phyloP scores from a whole-genome alignment of 2,329 filamentous ascomycete species.

The Pseudogymnoascus sp. region DNA sequence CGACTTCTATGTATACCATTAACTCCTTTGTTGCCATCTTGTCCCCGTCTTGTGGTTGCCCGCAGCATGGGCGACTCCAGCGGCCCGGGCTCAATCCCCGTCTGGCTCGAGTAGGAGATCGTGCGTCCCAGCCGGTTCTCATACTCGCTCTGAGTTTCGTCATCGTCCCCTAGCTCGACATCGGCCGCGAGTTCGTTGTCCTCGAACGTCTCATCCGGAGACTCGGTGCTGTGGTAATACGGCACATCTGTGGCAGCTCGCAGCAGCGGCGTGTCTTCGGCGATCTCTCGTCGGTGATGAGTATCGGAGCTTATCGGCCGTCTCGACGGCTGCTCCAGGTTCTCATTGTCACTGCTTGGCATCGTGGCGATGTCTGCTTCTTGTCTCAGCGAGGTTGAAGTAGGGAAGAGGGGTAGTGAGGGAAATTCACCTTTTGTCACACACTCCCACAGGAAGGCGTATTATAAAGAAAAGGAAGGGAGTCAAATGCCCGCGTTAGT shows the following conservation, averaged over 20 bases:
- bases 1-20: background rate
- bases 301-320: background rate
- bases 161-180: constrained; percentile 16
- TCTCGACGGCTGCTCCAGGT: background rate
- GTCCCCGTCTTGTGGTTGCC: constrained; percentile 18
- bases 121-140: constrained; percentile 12
- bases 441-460: background rate
- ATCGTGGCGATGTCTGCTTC: background rate
- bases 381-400: background rate
- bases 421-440: background rate
- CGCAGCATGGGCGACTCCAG: constrained; percentile 27
- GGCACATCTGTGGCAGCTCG: constrained; percentile 9
- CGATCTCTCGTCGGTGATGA: background rate
- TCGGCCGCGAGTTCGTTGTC: constrained; percentile 15
- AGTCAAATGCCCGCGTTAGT: background rate
- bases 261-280: constrained; percentile 9
- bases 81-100: constrained; percentile 25
- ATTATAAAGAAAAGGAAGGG: background rate
- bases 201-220: constrained; percentile 11
- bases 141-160: background rate
- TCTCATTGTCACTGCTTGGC: background rate
- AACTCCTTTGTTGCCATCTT: constrained; percentile 12
- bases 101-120: constrained; percentile 22
- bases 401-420: background rate
- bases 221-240: constrained; percentile 8